Conservation (phyloP, 139 green algal genomes). For the Monoraphidium neglectum region DNA sequence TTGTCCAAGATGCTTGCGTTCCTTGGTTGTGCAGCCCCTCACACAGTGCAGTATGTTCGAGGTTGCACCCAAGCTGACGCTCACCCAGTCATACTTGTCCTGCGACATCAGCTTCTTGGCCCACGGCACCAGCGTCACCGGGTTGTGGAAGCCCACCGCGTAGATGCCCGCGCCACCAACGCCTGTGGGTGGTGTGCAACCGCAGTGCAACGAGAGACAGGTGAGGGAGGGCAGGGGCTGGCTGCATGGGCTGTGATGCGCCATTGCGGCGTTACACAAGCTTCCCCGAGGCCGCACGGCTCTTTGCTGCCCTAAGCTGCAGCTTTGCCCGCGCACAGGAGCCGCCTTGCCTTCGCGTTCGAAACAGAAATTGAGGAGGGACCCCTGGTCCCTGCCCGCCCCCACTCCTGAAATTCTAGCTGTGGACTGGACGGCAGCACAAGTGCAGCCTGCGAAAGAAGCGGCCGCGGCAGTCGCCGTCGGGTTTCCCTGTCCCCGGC, state of each 20-base stretch:
- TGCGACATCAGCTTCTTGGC: background rate
- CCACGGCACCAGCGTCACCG: slow-evolving; percentile 5
- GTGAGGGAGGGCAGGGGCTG: background rate
- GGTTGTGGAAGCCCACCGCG: slow-evolving; percentile 16
- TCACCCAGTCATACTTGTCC: background rate
- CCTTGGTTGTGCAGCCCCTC: no score
- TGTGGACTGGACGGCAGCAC: background rate
- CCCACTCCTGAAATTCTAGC: background rate
- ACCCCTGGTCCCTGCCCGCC: background rate
- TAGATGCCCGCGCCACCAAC: slow-evolving; percentile 25
- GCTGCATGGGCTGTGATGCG: background rate
- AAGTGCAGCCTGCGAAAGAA: background rate
- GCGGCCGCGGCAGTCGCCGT: background rate
- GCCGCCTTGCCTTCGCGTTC: background rate
- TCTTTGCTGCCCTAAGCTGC: background rate
- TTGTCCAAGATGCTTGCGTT: no score
- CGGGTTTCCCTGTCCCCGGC: background rate
- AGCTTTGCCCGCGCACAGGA: background rate
- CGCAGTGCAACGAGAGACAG: background rate
- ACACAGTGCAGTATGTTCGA: no score
- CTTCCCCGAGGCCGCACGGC: background rate
- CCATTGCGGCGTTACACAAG: no score
- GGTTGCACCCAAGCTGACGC: no score
- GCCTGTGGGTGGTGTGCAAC: background rate
- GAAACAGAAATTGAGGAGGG: background rate